Conservation (phyloP, 495 filamentous ascomycete genomes). For the Aspergillus wentii region DNA sequence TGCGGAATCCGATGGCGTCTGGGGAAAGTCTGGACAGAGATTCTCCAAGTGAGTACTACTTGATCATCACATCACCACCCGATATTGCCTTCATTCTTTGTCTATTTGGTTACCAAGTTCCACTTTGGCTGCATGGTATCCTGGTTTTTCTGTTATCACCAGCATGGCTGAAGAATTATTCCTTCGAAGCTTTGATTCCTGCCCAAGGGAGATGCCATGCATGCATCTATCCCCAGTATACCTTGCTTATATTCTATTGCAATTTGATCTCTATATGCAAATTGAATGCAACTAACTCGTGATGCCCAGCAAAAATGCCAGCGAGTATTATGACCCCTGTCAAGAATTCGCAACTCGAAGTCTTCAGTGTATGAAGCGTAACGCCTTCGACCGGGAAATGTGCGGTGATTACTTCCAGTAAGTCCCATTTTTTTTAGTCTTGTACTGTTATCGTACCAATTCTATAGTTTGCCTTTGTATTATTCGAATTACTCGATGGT, state of each 20-base stretch:
- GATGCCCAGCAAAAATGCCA: constrained; percentile 63
- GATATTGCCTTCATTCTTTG: too few relatives aligned
- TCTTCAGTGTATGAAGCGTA: constrained; percentile 80
- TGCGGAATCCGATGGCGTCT: not conserved
- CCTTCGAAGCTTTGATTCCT: too few relatives aligned
- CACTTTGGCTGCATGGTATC: too few relatives aligned
- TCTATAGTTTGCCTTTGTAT: not conserved
- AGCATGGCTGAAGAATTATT: too few relatives aligned
- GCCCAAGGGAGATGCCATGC: too few relatives aligned
- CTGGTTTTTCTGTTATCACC: too few relatives aligned
- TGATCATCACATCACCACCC: too few relatives aligned
- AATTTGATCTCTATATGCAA: not conserved
- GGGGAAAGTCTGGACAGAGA: constrained; percentile 20
- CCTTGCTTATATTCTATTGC: not conserved
- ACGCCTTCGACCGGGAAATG: constrained; percentile 78
- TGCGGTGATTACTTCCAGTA: constrained; percentile 94
- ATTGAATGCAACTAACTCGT: constrained; percentile 8
- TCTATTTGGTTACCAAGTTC: too few relatives aligned
- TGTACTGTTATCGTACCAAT: constrained; percentile 3
- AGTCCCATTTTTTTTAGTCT: constrained; percentile 13
- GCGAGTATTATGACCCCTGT: constrained; percentile 90
- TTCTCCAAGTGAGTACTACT: constrained; percentile 37
- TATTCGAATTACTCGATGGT: not conserved
- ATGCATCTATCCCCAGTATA: not conserved
- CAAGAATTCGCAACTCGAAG: constrained; percentile 88